These are phyloP conservation scores for Alternaria gansuensis DNA, from an alignment of 2,329 filamentous ascomycete genomes.

Conservation along the genomic window DNA sequence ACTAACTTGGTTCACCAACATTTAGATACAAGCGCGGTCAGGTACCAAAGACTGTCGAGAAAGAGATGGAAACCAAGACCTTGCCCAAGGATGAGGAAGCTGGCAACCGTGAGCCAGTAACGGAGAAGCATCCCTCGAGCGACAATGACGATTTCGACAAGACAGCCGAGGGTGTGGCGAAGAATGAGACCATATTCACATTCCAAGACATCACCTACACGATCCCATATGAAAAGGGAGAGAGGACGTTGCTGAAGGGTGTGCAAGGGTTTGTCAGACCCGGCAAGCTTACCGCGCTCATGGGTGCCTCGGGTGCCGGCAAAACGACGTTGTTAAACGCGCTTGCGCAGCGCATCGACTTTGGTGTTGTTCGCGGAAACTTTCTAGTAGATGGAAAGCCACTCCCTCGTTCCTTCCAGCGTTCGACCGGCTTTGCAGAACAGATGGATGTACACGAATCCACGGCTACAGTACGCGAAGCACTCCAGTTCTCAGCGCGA, in stretches of 20 bases:
- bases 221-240: slow-evolving; percentile 61
- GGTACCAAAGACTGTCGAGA: slow-evolving; percentile 66
- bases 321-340: slow-evolving; percentile 52
- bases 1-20: too few species aligned
- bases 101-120: slow-evolving; percentile 49
- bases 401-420: slow-evolving; percentile 75
- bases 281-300: slow-evolving; percentile 85
- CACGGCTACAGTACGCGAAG: slow-evolving; percentile 70
- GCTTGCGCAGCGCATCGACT: slow-evolving; percentile 55
- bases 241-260: slow-evolving; percentile 63
- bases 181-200: slow-evolving; percentile 71
- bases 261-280: slow-evolving; percentile 88
- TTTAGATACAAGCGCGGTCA: slow-evolving; percentile 65
- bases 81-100: slow-evolving; percentile 62
- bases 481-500: slow-evolving; percentile 69
- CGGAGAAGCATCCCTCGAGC: slow-evolving; percentile 36
- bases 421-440: slow-evolving; percentile 79
- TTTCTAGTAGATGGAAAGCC: slow-evolving; percentile 56
- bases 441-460: slow-evolving; percentile 70
- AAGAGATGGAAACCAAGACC: slow-evolving; percentile 64
- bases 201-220: slow-evolving; percentile 88
- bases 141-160: slow-evolving; percentile 37
- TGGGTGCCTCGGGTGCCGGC: slow-evolving; percentile 67
- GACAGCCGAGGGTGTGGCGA: slow-evolving; percentile 62
- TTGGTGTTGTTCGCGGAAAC: slow-evolving; percentile 57